A percentile compares a stretch with the other conserved stretches of the same genome.
Conservation (phyloP, 176 grass and related monocot genomes). For the Oryza rufipogon region DNA sequence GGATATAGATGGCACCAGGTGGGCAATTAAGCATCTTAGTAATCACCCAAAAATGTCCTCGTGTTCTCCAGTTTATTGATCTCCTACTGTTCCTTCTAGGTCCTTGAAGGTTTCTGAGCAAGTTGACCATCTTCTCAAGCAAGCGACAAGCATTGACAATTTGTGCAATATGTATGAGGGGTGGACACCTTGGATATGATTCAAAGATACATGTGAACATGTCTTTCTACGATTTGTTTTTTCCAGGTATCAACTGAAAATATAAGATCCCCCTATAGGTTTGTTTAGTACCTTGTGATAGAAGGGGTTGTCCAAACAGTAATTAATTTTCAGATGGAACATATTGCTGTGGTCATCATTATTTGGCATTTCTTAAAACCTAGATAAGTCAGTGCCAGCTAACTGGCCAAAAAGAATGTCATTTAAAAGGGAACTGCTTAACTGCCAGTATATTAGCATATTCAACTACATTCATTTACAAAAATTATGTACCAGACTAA, state of each 20-base stretch:
- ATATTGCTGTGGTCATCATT: background rate
- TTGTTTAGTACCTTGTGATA: constrained; percentile 8
- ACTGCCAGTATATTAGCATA: background rate
- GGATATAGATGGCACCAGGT: constrained; percentile 80
- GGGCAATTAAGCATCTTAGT: constrained; percentile 40
- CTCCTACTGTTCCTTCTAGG: constrained; percentile 48
- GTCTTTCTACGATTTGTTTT: constrained; percentile 22
- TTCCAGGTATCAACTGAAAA: constrained; percentile 45
- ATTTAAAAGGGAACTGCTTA: background rate
- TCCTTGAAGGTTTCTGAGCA: constrained; percentile 77
- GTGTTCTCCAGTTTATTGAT: constrained; percentile 42
- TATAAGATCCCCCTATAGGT: constrained; percentile 2
- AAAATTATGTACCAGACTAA: background rate
- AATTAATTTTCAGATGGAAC: constrained; percentile 3
- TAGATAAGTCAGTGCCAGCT: background rate
- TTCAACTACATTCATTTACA: constrained; percentile 15
- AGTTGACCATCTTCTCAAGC: constrained; percentile 92
- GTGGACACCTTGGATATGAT: constrained; percentile 99
- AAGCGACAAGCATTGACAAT: constrained; percentile 90
- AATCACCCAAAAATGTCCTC: constrained; percentile 10
- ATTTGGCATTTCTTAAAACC: background rate
- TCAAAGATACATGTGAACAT: background rate
- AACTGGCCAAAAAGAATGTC: background rate
- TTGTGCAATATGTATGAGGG: constrained; percentile 99
- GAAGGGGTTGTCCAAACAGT: constrained; percentile 12